A percentile compares a stretch with the other conserved stretches of the same genome.
Evolutionary conservation across 768 basidiomycete species (phyloP).

Genomic region (Suillus paluster): DNA sequence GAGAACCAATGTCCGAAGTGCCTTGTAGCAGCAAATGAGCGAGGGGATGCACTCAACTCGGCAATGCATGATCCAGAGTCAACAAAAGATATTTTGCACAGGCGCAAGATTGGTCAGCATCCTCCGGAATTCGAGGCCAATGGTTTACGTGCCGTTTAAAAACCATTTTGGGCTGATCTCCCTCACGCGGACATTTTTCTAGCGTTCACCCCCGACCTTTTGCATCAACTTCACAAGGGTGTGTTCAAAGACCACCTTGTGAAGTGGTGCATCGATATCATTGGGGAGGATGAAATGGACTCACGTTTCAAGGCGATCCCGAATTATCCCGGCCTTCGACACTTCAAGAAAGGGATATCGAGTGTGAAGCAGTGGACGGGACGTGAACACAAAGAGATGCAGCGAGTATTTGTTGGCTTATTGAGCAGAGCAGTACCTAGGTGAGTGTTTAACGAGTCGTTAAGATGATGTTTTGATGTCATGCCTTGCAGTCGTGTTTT

Average conservation of each 20-base stretch:
- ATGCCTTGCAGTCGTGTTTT: constrained; percentile 20
- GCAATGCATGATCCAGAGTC: not conserved
- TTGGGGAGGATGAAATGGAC: constrained; percentile 20
- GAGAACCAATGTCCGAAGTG: constrained; percentile 3
- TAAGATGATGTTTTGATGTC: no score
- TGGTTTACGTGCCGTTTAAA: constrained; percentile 5
- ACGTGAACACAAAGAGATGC: constrained; percentile 36
- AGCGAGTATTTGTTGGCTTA: constrained; percentile 37
- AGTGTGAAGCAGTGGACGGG: constrained; percentile 37
- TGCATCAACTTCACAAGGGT: constrained; percentile 55
- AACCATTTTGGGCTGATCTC: constrained; percentile 47
- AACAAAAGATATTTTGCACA: not conserved
- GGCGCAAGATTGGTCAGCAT: constrained; percentile 3
- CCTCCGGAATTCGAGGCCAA: constrained; percentile 10
- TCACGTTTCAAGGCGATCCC: constrained; percentile 18
- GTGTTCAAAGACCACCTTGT: constrained; percentile 49
- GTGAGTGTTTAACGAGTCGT: no score
- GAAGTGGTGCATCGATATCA: constrained; percentile 34
- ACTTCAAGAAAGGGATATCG: constrained; percentile 36
- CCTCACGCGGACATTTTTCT: constrained; percentile 45
- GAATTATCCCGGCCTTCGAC: constrained; percentile 10
- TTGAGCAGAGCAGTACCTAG: constrained; percentile 24
- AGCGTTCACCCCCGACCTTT: constrained; percentile 43
- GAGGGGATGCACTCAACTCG: constrained; percentile 8
- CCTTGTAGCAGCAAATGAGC: not conserved